Conservation (phyloP, 2,329 filamentous ascomycete genomes). For the Scedosporium dehoogii region DNA sequence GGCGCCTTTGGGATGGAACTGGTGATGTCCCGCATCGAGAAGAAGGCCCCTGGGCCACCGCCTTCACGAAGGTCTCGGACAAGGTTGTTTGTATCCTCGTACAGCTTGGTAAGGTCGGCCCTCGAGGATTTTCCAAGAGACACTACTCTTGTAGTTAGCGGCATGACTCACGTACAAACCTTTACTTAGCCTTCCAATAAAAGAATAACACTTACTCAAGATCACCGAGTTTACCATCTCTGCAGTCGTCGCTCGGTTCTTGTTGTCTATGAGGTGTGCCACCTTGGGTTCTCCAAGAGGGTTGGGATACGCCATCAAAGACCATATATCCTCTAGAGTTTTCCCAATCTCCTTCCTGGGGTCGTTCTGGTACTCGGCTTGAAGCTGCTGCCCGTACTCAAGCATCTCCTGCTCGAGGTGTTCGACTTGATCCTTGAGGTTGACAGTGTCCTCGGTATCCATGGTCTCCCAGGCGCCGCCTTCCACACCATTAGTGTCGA, state of each 20-base stretch:
- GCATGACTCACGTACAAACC: background rate
- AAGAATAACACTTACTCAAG: slow-evolving; percentile 50
- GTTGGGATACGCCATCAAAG: slow-evolving; percentile 77
- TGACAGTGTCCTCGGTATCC: slow-evolving; percentile 40
- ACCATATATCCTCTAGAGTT: slow-evolving; percentile 75
- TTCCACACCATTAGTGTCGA: slow-evolving; percentile 40
- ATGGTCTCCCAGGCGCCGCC: slow-evolving; percentile 34
- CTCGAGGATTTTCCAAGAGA: slow-evolving; percentile 83
- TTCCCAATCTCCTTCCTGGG: slow-evolving; percentile 59
- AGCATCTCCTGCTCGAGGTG: slow-evolving; percentile 60
- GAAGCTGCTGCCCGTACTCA: slow-evolving; percentile 68
- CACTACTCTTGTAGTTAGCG: slow-evolving; percentile 39
- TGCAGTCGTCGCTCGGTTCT: slow-evolving; percentile 67
- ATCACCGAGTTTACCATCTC: slow-evolving; percentile 94
- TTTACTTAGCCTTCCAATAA: background rate
- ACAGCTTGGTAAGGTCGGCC: slow-evolving; percentile 74
- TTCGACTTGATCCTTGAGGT: slow-evolving; percentile 21
- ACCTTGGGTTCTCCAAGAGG: slow-evolving; percentile 65
- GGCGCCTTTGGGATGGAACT: slow-evolving; percentile 31
- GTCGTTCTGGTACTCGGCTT: slow-evolving; percentile 67
- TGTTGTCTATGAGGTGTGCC: slow-evolving; percentile 65
- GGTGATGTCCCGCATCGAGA: slow-evolving; percentile 46
- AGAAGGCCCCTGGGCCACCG: slow-evolving; percentile 72
- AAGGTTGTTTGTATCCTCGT: slow-evolving; percentile 76
- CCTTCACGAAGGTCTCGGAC: slow-evolving; percentile 74